These are phyloP conservation scores for Aspergillus hiratsukae DNA, from an alignment of 2,329 filamentous ascomycete genomes.

Conservation along the genomic window DNA sequence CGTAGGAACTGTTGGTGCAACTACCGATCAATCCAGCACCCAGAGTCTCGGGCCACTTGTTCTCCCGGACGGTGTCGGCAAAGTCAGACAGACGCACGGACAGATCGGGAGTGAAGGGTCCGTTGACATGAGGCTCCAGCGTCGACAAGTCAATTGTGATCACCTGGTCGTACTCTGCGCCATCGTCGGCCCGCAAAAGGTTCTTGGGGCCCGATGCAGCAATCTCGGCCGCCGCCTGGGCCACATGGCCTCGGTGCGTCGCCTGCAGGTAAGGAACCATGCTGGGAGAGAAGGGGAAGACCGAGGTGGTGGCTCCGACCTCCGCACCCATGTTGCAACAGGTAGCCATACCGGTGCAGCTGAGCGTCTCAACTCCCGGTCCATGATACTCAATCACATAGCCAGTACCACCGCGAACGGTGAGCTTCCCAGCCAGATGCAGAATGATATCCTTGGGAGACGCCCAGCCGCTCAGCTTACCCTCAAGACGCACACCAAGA, in stretches of 20 bases:
- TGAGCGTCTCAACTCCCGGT: constrained; percentile 81
- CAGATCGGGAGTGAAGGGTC: constrained; percentile 92
- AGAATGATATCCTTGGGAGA: constrained; percentile 95
- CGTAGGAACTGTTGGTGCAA: constrained; percentile 98
- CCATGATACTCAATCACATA: constrained; percentile 94
- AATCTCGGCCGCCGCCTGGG: constrained; percentile 61
- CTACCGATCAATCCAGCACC: constrained; percentile 93
- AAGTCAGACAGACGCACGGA: constrained; percentile 90
- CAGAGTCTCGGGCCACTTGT: constrained; percentile 86
- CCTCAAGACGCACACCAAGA: constrained; percentile 77
- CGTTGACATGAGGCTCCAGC: constrained; percentile 94
- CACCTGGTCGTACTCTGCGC: constrained; percentile 82
- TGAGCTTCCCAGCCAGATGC: constrained; percentile 80
- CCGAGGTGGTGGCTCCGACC: constrained; percentile 90
- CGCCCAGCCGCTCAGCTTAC: constrained; percentile 82
- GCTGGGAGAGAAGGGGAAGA: constrained; percentile 85
- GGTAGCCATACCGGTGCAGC: constrained; percentile 89
- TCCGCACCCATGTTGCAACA: constrained; percentile 84
- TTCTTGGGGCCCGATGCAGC: constrained; percentile 56
- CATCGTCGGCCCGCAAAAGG: constrained; percentile 71
- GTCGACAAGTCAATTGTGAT: constrained; percentile 86
- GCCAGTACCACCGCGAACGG: constrained; percentile 89
- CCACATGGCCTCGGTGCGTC: constrained; percentile 71
- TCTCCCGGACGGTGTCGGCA: constrained; percentile 73
- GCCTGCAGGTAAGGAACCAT: constrained; percentile 82